Base-by-base conservation (phyloP, 441 rosid species). In the Geranium incanum region DNA sequence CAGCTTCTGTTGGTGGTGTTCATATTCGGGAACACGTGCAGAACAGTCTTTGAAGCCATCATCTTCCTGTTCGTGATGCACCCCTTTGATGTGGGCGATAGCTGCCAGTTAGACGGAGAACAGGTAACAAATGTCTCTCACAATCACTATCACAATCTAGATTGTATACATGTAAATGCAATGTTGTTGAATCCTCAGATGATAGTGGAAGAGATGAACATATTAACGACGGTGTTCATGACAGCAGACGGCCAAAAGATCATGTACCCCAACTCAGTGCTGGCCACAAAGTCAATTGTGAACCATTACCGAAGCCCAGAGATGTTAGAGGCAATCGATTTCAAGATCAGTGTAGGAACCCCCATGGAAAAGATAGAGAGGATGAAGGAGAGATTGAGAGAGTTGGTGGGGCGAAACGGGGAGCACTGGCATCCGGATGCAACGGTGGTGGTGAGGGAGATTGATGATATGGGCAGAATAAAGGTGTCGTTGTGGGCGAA, bases 281-380 rank as follows among this genome's bases (percentile, higher is more conserved):
- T 92, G 19, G 84, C 93, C 37, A 78, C 84, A 23, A 90, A 76
- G 72, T 76, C 93, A 36, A 90, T 92, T 23, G 68, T 84, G 18
- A 90, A 92, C 89, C 62, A 45, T 65, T 82, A 87, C 62, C 92
- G 95, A 0, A 92, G 98, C 72, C 98, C 96, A 0, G 95, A 88
- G 66, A 92, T 92, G 98, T 86, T 85, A 48, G 98, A 92, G 11
- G 80, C 73, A 6, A 76, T 92, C 1, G 86, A 84, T 64, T 90
- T 88, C 84, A 78, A 50, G 5, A 45, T 92, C 81, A 93, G 89
- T 41, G 41, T 90, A 8, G 74, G 87, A 0, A 90, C 98, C 48
- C 96, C 95, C 0, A 77, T 85, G 0, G 96, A 92, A 71, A 90
- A 85, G 75, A 75, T 90, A 43, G 82, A 79, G 11, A 38, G 72